A percentile compares a stretch with the other conserved stretches of the same genome.
These are phyloP conservation scores for Boletus pseudo-olivaceus DNA, from an alignment of 768 basidiomycete genomes.

Conservation along the genomic window DNA sequence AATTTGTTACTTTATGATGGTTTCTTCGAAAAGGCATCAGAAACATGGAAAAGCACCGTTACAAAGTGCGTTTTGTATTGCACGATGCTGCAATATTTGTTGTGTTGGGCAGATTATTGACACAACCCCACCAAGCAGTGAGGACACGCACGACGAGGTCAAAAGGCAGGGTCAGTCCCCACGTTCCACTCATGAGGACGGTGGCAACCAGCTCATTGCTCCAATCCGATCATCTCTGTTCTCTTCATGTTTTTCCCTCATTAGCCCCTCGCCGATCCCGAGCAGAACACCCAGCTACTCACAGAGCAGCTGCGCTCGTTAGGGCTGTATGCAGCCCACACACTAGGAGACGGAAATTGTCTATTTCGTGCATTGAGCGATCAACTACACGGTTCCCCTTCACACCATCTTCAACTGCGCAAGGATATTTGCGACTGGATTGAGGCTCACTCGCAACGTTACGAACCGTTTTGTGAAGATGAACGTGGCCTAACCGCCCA, in stretches of 20 bases:
- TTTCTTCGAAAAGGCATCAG: conserved; percentile 39
- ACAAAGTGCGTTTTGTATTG: conserved; percentile 39
- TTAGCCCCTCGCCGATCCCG: conserved; percentile 53
- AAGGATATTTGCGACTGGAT: conserved; percentile 84
- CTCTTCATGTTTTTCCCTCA: not conserved
- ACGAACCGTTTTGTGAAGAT: conserved; percentile 85
- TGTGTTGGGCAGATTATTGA: conserved; percentile 26
- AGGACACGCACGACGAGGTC: conserved; percentile 59
- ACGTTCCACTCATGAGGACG: conserved; percentile 21
- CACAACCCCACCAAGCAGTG: conserved; percentile 35
- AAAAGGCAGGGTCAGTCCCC: conserved; percentile 50
- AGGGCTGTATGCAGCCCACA: conserved; percentile 84
- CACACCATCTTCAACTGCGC: conserved; percentile 65
- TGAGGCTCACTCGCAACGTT: conserved; percentile 60
- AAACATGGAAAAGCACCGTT: conserved; percentile 34
- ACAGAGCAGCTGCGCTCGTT: conserved; percentile 69
- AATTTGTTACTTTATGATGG: conserved; percentile 38
- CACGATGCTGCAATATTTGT: conserved; percentile 25
- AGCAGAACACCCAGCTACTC: conserved; percentile 62
- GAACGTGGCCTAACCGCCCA: conserved; percentile 75
- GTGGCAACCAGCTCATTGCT: conserved; percentile 15
- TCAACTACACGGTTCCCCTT: conserved; percentile 76
- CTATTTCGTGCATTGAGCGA: conserved; percentile 89
- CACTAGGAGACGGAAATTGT: conserved; percentile 89
- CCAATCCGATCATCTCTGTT: conserved; percentile 12